phyloP scores from a whole-genome alignment of 139 green algal species.

The Haematococcus lacustris region DNA sequence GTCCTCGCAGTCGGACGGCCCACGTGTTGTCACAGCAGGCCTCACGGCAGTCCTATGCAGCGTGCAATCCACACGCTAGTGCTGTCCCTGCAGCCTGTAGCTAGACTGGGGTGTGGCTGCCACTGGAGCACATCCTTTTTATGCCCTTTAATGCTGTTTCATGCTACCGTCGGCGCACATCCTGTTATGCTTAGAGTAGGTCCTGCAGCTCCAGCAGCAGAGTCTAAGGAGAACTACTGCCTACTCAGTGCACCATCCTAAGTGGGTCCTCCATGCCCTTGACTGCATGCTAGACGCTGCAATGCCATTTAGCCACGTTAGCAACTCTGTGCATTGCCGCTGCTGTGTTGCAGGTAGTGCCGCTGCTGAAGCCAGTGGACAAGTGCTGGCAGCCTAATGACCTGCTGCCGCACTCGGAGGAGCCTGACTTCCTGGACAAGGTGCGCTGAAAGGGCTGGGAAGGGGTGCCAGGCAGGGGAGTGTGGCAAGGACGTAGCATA shows the following conservation, averaged over 20 bases:
- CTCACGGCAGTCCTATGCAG: background rate
- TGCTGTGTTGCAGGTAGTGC: constrained; percentile 43
- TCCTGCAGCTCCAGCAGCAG: background rate
- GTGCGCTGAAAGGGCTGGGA: constrained; percentile 24
- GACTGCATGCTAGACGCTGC: background rate
- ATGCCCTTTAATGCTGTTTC: no score
- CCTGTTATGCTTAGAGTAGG: background rate
- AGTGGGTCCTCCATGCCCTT: background rate
- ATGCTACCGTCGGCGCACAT: background rate
- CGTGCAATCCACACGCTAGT: background rate
- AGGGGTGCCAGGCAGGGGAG: no score
- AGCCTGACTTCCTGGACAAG: constrained; percentile 87
- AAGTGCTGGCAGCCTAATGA: constrained; percentile 95
- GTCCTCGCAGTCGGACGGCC: no score
- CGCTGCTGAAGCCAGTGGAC: constrained; percentile 70
- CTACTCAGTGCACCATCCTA: background rate
- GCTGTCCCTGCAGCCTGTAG: no score
- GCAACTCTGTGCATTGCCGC: background rate
- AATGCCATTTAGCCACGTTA: background rate
- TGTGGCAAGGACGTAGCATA: no score
- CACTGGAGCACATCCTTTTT: no score
- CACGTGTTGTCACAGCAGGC: background rate
- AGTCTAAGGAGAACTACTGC: background rate
- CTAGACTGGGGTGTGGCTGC: no score
- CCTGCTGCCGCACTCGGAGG: constrained; percentile 83